These are phyloP conservation scores for Clarireedia paspali DNA, from an alignment of 2,329 filamentous ascomycete species.

Conservation along the genomic window DNA sequence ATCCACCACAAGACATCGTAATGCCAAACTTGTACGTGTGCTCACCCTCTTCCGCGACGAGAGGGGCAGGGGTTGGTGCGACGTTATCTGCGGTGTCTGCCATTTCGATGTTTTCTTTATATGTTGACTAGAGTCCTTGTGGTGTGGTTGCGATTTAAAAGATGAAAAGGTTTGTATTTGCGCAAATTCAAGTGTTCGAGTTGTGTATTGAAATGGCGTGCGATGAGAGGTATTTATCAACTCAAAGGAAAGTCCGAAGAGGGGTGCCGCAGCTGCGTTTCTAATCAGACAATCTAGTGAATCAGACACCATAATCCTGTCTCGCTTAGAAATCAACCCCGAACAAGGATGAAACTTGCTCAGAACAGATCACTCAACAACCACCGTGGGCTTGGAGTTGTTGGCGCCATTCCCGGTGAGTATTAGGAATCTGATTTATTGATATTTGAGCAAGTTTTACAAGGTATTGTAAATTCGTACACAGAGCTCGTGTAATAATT, in stretches of 20 bases:
- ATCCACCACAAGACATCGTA: conserved; percentile 90
- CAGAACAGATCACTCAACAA: conserved; percentile 3
- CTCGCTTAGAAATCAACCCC: conserved; percentile 7
- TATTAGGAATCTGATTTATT: neutral
- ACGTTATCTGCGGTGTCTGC: neutral
- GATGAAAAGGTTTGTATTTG: neutral
- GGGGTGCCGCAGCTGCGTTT: neutral
- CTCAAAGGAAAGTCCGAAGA: neutral
- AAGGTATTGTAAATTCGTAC: neutral
- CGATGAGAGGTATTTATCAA: neutral
- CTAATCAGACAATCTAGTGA: neutral
- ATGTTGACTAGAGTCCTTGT: neutral
- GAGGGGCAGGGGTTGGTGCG: neutral
- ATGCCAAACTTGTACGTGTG: conserved; percentile 96
- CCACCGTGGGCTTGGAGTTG: neutral
- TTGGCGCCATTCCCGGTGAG: neutral
- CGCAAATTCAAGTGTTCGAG: neutral
- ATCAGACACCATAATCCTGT: neutral
- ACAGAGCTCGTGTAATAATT: no score
- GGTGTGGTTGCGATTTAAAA: neutral
- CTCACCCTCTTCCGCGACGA: conserved; percentile 13
- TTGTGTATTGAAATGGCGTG: neutral
- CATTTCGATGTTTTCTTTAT: conserved; percentile 1
- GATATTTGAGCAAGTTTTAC: neutral
- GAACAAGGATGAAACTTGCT: conserved; percentile 10